Evolutionary conservation across 1,284 basidiomycete species (phyloP), one percentile per base, ranked within the genome.

Genomic region (Sutorius eximius): DNA sequence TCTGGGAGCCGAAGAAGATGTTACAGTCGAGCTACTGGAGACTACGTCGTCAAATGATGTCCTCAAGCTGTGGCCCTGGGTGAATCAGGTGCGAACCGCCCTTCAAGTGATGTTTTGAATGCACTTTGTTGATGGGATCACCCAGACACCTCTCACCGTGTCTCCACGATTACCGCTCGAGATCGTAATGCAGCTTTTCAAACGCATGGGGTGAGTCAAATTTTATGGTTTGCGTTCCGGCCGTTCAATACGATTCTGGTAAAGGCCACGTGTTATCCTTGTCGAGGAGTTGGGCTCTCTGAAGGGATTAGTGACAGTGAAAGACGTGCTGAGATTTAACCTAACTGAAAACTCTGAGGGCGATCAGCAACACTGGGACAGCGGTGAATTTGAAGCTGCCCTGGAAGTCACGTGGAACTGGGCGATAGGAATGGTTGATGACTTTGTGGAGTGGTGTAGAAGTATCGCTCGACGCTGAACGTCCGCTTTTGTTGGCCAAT

Each of bases 141-240:
- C 57, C 43, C 65, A 97, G 90, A 96, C 93, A 0, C 94, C 95
- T 1, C 80, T 99, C 57, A 93, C 89, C 0, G 95, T 98, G 2
- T 90, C 93, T n/a, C 90, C 94, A 1, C 90, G 91, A 61, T 83
- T 98, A 58, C 93, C 95, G 1, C 77, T 99, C 40, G 96, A 99
- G 72, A 95, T 98, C 53, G 94, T 96, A 12, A 93, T 98, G 87
- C 92, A 97, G 69, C 75, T 98, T 29, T 98, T 98, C 78, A 91
- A 95, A 65, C 83, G 93, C 47, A 91, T 98, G 87, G 95, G 96
- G 95, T 95, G 67, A 61, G 91, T 80, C 20, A 0, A 30, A 46
- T 41, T 53, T 4, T 22, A 7, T 32, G 4, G n/a, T 46, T 30
- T 11, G 11, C 9, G n/a, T 24, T 29, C 22, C 10, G 24, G 0